Base-by-base conservation (phyloP, 768 basidiomycete genomes). In the Mycena olivaceomarginata region DNA sequence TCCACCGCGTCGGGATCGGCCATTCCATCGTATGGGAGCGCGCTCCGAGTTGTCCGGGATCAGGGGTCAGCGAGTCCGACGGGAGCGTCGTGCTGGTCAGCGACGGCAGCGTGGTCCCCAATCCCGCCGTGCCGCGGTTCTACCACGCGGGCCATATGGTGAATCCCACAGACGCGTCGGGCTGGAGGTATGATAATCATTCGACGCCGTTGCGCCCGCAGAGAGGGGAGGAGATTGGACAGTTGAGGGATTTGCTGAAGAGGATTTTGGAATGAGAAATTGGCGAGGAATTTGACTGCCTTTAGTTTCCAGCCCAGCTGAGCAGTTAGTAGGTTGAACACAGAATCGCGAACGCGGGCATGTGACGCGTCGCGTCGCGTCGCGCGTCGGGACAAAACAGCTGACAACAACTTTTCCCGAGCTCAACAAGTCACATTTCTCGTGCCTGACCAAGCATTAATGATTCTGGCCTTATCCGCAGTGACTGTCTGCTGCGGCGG, bases 21-120 rank as follows among this genome's bases (percentile, higher is more conserved):
- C 73, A 73, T 12, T 73, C 77, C 18, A 53, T 77, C 16, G 79
- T 82, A 20, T 81, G 80, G 82, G 80, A 81, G 67, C 71, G 79
- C 16, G 31, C 31, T 31, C 31, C 31, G 31, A 31, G 31, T 31
- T 31, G 31, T 31, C 31, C 31, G 31, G 31, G 31, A 31, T 31
- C 31, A 31, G 31, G 31, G 31, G 31, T 31, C 31, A 31, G 31
- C 31, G 31, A 31, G 31, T 31, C 51, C 60, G 37, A 64, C 18
- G 25, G 8, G 18, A 45, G 53, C 15, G 16, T 72, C 11, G 16
- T 74, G 2, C 73, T 78, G 37, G 69, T 78, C 59, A 75, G 74
- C 67, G 70, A 78, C 53, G 77, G 77, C 4, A 74, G 67, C 48
- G 18, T 12, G 8, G 66, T 39, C 0, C 69, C 66, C 20, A 70